Percentiles rank a stretch among this genome's conserved stretches.
Evolutionary conservation across 1,284 basidiomycete species (phyloP).

Genomic region (Rhodofomes roseus): DNA sequence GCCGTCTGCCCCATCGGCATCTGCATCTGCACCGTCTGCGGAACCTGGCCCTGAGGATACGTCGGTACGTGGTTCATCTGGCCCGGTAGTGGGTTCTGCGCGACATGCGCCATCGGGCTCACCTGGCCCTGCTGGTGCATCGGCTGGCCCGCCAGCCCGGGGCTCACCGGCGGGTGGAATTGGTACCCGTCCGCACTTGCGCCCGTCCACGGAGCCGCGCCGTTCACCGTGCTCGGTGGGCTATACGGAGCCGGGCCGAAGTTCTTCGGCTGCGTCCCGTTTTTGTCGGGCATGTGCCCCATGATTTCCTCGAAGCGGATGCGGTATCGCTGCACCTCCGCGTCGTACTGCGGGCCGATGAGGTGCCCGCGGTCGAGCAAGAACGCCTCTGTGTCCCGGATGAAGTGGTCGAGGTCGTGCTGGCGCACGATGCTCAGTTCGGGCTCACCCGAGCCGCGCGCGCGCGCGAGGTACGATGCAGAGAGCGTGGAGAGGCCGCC

Average conservation of each 20-base stretch:
- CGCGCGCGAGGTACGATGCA: slow-evolving; percentile 66
- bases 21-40: not conserved
- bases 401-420: slow-evolving; percentile 60
- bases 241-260: not conserved
- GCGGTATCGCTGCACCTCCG: slow-evolving; percentile 24
- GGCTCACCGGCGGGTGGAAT: not conserved
- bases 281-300: slow-evolving; percentile 17
- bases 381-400: slow-evolving; percentile 56
- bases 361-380: slow-evolving; percentile 52
- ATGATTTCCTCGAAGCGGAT: slow-evolving; percentile 31
- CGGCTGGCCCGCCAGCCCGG: not conserved
- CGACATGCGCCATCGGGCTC: not conserved
- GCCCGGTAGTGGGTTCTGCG: no score
- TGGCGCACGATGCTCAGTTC: slow-evolving; percentile 48
- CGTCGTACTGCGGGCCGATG: slow-evolving; percentile 21
- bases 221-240: not conserved
- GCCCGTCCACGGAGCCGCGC: not conserved
- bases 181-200: not conserved
- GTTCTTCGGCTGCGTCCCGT: not conserved
- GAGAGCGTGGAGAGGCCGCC: slow-evolving; percentile 60
- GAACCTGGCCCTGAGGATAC: no score
- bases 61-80: not conserved
- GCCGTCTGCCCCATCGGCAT: not conserved
- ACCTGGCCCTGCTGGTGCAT: not conserved
- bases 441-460: slow-evolving; percentile 64